Evolutionary conservation across 2,329 filamentous ascomycete genomes (phyloP), one percentile per base, ranked within the genome.

Genomic region (Tolypocladium guangdongense): DNA sequence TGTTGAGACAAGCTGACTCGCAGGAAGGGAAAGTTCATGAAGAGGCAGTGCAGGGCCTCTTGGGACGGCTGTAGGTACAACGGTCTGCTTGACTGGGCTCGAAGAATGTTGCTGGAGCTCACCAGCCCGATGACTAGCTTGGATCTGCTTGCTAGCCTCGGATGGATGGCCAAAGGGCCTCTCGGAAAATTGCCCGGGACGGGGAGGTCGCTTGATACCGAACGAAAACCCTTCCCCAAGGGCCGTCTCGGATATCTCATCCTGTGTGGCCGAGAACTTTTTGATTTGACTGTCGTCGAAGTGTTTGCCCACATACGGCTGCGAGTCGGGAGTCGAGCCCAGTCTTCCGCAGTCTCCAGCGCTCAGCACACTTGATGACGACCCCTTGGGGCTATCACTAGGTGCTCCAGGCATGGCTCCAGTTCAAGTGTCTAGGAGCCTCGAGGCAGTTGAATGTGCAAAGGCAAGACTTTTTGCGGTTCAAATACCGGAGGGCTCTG

Each of bases 111-210:
- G 20, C n/a, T 35, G 39, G 35, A 14, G 30, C 20, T 10, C n/a
- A 39, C 35, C 32, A 30, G 20, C 35, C 12, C 32, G 38, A 37
- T n/a, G 24, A n/a, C 16, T 46, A 27, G 16, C 2, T 16, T 45
- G 32, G 27, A 8, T 16, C 24, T 14, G 45, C 32, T 50, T 38
- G 11, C 18, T 27, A 38, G n/a, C 24, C 27, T 45, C 38, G 3
- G 33, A 35, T 12, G 43, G 27, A 16, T 52, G 20, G 27, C 30
- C 27, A 11, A 24, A 14, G 8, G 47, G 20, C 10, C 45, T 49
- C 22, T 54, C 50, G 16, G 54, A 58, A 11, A 57, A 60, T 14
- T 61, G 60, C 2, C 59, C 59, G 0, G 57, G 55, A n/a, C 54
- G 58, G 45, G 54, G 56, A n/a, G 53, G 46, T 38, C 43, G 51